Conservation (phyloP, 2,329 filamentous ascomycete species). For the Penicillium sp. region DNA sequence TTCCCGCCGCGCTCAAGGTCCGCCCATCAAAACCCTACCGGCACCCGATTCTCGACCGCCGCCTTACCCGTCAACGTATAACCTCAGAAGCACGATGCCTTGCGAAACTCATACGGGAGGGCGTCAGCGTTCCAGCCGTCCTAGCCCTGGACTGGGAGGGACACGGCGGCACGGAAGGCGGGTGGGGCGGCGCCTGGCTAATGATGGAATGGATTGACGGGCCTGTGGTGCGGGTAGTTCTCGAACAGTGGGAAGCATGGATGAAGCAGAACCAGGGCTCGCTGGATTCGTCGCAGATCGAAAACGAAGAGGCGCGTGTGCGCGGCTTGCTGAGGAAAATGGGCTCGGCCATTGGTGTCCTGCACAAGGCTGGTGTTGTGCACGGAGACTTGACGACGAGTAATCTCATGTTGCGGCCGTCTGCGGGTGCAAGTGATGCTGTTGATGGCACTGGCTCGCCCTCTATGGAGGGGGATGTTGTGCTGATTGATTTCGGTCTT, state of each 20-base stretch:
- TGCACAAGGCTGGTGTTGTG: constrained; percentile 83
- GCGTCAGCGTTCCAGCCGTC: constrained; percentile 77
- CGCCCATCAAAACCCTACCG: constrained; percentile 88
- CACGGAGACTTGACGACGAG: constrained; percentile 97
- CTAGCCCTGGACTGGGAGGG: constrained; percentile 64
- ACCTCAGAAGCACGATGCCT: constrained; percentile 86
- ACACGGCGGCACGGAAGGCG: constrained; percentile 50
- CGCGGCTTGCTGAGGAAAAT: constrained; percentile 66
- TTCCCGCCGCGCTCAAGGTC: constrained; percentile 81
- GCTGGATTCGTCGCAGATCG: constrained; percentile 27
- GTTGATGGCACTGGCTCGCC: constrained; percentile 16
- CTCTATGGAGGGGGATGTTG: constrained; percentile 66
- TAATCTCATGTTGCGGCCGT: constrained; percentile 78
- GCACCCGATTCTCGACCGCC: constrained; percentile 82
- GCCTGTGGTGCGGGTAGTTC: constrained; percentile 62
- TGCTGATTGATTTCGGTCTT: constrained; percentile 92
- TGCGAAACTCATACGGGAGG: constrained; percentile 72
- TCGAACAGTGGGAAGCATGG: constrained; percentile 66
- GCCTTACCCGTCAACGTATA: constrained; percentile 81
- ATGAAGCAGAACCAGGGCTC: constrained; percentile 36
- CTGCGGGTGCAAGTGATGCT: constrained; percentile 13
- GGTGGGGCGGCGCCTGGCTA: constrained; percentile 71
- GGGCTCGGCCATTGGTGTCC: constrained; percentile 65
- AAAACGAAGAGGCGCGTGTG: constrained; percentile 51
- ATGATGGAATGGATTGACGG: constrained; percentile 84